A percentile compares a stretch with the other conserved stretches of the same genome.
Evolutionary conservation across 2,329 filamentous ascomycete species (phyloP).

Genomic region (Fusarium gaditjirri): DNA sequence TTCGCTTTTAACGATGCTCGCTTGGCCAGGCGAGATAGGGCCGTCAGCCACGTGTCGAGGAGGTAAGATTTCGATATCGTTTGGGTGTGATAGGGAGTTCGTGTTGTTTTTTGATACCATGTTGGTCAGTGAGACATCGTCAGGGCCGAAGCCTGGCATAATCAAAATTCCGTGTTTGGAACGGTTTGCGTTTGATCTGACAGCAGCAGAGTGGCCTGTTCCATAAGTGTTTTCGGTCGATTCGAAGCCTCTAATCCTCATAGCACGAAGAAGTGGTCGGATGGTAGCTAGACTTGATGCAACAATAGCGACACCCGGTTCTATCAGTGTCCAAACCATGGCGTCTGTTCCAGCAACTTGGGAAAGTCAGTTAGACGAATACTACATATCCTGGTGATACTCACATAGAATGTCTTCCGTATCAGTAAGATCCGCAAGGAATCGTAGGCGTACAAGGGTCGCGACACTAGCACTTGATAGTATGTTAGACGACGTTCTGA

Average conservation of each 20-base stretch:
- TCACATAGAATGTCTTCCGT: constrained; percentile 61
- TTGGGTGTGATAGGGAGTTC: not conserved
- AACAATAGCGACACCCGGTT: constrained; percentile 65
- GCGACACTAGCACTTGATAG: constrained; percentile 61
- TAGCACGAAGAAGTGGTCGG: constrained; percentile 62
- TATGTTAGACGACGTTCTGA: constrained; percentile 17
- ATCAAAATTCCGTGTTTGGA: constrained; percentile 20
- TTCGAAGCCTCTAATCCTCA: constrained; percentile 59
- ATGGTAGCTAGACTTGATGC: constrained; percentile 66
- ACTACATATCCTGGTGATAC: not conserved
- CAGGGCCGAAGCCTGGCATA: constrained; percentile 46
- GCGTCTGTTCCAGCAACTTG: constrained; percentile 61
- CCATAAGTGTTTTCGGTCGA: constrained; percentile 52
- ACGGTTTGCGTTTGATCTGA: constrained; percentile 40
- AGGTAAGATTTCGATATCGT: constrained; percentile 30
- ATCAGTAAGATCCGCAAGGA: constrained; percentile 57
- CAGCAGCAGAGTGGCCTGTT: constrained; percentile 41
- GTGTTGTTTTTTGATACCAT: constrained; percentile 34
- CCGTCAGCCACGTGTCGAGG: constrained; percentile 30
- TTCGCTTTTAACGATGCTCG: constrained; percentile 48
- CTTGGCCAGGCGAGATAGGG: constrained; percentile 29
- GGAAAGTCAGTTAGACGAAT: constrained; percentile 23
- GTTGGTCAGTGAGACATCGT: constrained; percentile 51
- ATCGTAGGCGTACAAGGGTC: constrained; percentile 63
- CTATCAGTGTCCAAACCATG: constrained; percentile 67